Evolutionary conservation across 1,284 basidiomycete genomes (phyloP).

Genomic region (Sparassis latifolia): DNA sequence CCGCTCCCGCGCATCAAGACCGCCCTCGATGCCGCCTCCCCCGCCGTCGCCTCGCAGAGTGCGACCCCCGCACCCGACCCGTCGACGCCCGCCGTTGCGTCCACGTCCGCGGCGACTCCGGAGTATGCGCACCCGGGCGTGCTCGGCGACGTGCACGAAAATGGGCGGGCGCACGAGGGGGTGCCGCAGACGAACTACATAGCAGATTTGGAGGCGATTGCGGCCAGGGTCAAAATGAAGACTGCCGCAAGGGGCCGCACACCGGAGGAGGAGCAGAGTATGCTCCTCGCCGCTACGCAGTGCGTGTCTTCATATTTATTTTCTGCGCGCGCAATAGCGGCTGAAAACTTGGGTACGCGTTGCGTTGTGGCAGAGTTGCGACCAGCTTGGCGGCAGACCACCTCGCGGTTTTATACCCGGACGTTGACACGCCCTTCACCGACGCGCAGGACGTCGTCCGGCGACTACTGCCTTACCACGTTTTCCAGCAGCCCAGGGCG

Average conservation of each 20-base stretch:
- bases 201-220: slow-evolving; percentile 20
- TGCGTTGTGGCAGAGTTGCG: slow-evolving; percentile 38
- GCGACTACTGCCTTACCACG: slow-evolving; percentile 68
- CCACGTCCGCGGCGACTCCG: slow-evolving; percentile 4
- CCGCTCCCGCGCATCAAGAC: slow-evolving; percentile 4
- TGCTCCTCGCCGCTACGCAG: slow-evolving; percentile 41
- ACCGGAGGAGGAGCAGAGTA: slow-evolving; percentile 40
- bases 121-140: background rate
- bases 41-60: slow-evolving; percentile 3
- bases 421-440: slow-evolving; percentile 59
- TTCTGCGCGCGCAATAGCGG: background rate
- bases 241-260: slow-evolving; percentile 33
- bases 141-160: background rate
- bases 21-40: background rate
- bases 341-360: background rate
- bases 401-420: slow-evolving; percentile 48
- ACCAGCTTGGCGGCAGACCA: slow-evolving; percentile 57
- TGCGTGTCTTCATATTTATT: slow-evolving; percentile 20
- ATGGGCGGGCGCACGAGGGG: background rate
- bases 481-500: slow-evolving; percentile 65
- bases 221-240: slow-evolving; percentile 13
- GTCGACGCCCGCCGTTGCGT: slow-evolving; percentile 1
- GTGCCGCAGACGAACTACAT: slow-evolving; percentile 5
- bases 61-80: slow-evolving; percentile 10
- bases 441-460: slow-evolving; percentile 55